Evolutionary conservation across 2,329 filamentous ascomycete species (phyloP).

Genomic region (Nigrospora sphaerica): DNA sequence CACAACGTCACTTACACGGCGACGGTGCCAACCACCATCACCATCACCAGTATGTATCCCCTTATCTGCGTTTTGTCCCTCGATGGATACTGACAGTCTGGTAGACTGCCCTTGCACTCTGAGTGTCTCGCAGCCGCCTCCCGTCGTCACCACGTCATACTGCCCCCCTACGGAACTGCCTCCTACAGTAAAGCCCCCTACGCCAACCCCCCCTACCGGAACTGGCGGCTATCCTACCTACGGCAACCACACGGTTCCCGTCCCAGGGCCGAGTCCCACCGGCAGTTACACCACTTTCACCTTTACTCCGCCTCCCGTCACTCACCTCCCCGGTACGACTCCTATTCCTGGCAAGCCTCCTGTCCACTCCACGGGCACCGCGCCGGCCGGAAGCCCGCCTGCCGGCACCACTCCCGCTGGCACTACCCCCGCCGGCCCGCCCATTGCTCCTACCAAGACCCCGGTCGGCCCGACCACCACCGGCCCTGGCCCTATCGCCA

Average conservation of each 20-base stretch:
- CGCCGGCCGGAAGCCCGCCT: background rate
- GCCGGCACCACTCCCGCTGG: background rate
- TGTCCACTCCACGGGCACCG: background rate
- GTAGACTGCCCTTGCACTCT: constrained; percentile 41
- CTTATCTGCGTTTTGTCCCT: background rate
- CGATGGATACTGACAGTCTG: constrained; percentile 14
- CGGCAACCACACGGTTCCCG: constrained; percentile 1
- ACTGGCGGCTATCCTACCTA: constrained; percentile 1
- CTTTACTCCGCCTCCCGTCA: constrained; percentile 13
- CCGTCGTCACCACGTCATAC: constrained; percentile 19
- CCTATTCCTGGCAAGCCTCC: constrained; percentile 1
- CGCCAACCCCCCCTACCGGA: background rate
- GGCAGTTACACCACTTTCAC: constrained; percentile 12
- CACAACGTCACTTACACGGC: constrained; percentile 36
- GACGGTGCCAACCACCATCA: constrained; percentile 32
- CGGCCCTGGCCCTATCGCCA: constrained; percentile 20
- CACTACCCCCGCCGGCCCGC: background rate
- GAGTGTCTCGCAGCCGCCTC: constrained; percentile 23
- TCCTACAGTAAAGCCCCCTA: constrained; percentile 6
- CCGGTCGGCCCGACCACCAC: constrained; percentile 17
- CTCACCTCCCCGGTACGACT: constrained; percentile 11
- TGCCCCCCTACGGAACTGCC: constrained; percentile 8
- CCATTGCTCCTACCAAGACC: constrained; percentile 14
- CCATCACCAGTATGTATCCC: constrained; percentile 32
- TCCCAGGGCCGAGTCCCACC: constrained; percentile 7